phyloP scores from a whole-genome alignment of 2,329 filamentous ascomycete species.

The Neonectria hederae region DNA sequence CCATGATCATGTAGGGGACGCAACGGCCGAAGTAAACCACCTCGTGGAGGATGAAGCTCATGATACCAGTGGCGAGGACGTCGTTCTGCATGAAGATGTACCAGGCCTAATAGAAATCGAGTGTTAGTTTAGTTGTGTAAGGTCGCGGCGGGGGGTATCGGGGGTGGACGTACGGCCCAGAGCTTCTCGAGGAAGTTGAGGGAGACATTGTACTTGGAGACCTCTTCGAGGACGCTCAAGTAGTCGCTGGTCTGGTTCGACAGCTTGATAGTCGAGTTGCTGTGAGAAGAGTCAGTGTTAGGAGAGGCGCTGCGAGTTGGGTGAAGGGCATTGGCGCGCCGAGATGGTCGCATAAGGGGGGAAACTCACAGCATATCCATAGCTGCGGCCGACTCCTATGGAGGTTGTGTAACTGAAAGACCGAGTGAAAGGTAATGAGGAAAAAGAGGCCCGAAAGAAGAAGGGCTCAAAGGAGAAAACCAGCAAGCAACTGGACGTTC shows the following conservation, averaged over 20 bases:
- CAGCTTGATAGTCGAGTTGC: slow-evolving; percentile 61
- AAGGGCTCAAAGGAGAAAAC: slow-evolving; percentile 22
- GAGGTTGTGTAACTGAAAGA: slow-evolving; percentile 18
- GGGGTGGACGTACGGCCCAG: slow-evolving; percentile 74
- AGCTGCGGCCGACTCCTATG: slow-evolving; percentile 25
- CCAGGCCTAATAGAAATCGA: slow-evolving; percentile 70
- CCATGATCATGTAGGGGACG: slow-evolving; percentile 92
- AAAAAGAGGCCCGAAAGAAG: slow-evolving; percentile 15
- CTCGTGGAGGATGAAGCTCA: slow-evolving; percentile 98
- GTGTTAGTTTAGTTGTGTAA: slow-evolving; percentile 26
- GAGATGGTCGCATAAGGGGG: slow-evolving; percentile 30
- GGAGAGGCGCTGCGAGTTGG: slow-evolving; percentile 19
- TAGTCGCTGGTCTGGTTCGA: slow-evolving; percentile 62
- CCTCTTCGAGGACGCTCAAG: slow-evolving; percentile 68
- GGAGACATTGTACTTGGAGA: slow-evolving; percentile 80
- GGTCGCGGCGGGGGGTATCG: slow-evolving; percentile 3
- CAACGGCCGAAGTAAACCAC: slow-evolving; percentile 91
- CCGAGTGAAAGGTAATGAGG: slow-evolving; percentile 6
- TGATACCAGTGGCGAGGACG: slow-evolving; percentile 92
- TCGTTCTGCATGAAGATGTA: slow-evolving; percentile 99
- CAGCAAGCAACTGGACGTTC: slow-evolving; percentile 32
- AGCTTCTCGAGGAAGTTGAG: slow-evolving; percentile 88
- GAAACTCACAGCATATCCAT: slow-evolving; percentile 41
- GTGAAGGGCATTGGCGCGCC: slow-evolving; percentile 21
- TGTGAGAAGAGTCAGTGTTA: slow-evolving; percentile 41